phyloP scores from a whole-genome alignment of 208 protist genomes.

The Leishmania guyanensis region DNA sequence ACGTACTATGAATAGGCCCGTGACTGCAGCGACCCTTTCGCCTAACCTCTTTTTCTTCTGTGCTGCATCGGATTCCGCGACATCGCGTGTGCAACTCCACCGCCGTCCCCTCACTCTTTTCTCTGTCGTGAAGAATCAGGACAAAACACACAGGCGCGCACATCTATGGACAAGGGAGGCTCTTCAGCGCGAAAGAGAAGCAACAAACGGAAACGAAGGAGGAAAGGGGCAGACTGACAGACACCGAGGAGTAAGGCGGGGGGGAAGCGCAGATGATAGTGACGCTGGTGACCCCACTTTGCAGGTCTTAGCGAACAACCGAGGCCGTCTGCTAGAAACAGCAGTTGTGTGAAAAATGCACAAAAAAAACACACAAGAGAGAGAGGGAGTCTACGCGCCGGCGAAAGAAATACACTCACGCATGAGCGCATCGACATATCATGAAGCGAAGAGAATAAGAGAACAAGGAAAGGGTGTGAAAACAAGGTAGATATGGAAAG shows the following conservation, averaged over 20 bases:
- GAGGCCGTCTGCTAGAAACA: neutral
- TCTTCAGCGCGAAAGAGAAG: neutral
- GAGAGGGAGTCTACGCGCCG: neutral
- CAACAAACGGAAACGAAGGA: neutral
- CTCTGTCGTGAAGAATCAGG: neutral
- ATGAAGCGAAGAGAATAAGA: neutral
- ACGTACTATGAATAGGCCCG: neutral
- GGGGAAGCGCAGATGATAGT: neutral
- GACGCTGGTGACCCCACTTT: neutral
- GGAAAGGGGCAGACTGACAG: neutral
- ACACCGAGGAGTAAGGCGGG: neutral
- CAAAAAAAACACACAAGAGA: neutral
- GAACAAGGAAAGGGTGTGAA: neutral
- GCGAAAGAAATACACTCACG: neutral
- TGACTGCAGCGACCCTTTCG: neutral
- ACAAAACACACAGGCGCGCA: neutral
- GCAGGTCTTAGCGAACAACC: neutral
- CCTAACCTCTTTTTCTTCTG: neutral
- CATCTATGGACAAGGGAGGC: neutral
- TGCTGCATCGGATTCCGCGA: neutral
- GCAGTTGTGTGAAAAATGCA: neutral
- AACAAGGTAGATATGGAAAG: neutral
- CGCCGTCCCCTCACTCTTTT: neutral
- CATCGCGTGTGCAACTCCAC: neutral
- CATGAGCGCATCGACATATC: neutral